Conservation (phyloP, 257 asterid genomes). For the Gardenia jasminoides region DNA sequence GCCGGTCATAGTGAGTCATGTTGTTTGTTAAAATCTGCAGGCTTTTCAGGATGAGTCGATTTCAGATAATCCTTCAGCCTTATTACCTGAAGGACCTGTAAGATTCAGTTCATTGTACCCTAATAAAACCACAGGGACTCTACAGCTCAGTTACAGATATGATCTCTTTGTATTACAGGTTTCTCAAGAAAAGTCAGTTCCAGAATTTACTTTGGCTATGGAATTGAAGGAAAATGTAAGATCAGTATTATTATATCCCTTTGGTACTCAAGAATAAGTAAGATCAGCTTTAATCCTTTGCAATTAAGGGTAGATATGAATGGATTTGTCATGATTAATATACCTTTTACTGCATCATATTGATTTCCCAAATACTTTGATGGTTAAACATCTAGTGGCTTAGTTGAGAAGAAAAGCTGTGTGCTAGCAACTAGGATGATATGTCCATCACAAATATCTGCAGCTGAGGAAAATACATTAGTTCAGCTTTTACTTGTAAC, state of each 20-base stretch:
- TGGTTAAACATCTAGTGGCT: neutral
- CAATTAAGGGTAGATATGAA: neutral
- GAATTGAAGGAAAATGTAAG: constrained; percentile 29
- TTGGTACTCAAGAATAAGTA: neutral
- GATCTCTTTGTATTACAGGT: constrained; percentile 13
- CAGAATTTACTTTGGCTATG: constrained; percentile 23
- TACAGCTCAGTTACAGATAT: neutral
- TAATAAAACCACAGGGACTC: neutral
- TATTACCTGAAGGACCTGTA: constrained; percentile 1
- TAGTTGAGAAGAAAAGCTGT: neutral
- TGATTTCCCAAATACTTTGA: constrained; percentile 1
- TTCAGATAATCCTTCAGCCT: neutral
- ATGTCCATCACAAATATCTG: neutral
- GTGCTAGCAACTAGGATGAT: neutral
- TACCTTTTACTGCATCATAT: neutral
- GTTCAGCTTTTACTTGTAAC: neutral
- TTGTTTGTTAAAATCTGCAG: constrained; percentile 3
- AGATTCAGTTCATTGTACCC: neutral
- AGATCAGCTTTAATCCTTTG: neutral
- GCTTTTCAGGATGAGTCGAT: neutral
- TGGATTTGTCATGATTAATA: neutral
- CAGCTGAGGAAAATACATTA: neutral
- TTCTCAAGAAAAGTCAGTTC: constrained; percentile 23
- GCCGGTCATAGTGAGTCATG: neutral
- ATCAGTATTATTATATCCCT: neutral